Conservation (phyloP, 257 asterid genomes). For the Leonotis leonurus region DNA sequence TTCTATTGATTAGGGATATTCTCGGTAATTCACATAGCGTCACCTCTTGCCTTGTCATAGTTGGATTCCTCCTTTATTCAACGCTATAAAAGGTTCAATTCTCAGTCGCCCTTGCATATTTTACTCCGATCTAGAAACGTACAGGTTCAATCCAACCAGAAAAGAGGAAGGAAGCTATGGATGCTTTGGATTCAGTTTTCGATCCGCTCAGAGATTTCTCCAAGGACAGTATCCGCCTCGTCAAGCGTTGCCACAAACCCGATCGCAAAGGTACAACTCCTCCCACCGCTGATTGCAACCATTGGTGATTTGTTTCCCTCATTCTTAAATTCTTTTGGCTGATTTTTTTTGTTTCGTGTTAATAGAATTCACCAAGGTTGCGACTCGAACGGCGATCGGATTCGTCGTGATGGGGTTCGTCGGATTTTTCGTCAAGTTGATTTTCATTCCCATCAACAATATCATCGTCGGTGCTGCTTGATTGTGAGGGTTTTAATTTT, state of each 20-base stretch:
- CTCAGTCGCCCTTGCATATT: background rate
- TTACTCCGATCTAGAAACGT: background rate
- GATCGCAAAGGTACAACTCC: constrained; percentile 48
- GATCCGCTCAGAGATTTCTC: constrained; percentile 55
- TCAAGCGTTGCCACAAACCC: constrained; percentile 62
- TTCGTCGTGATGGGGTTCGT: constrained; percentile 59
- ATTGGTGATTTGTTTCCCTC: background rate
- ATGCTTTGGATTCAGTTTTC: constrained; percentile 48
- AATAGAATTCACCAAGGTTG: constrained; percentile 55
- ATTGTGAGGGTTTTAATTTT: constrained; percentile 2
- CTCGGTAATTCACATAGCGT: constrained; percentile 22
- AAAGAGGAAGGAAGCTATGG: constrained; percentile 18
- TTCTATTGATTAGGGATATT: constrained; percentile 3
- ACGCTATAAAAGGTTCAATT: background rate
- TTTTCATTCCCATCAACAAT: constrained; percentile 55
- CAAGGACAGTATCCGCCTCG: constrained; percentile 55
- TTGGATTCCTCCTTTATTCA: background rate
- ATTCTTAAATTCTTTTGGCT: background rate
- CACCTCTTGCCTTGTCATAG: constrained; percentile 1
- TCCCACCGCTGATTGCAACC: background rate
- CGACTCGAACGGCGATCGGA: constrained; percentile 55
- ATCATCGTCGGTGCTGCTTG: constrained; percentile 53
- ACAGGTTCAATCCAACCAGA: constrained; percentile 17
- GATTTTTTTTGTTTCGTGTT: background rate
- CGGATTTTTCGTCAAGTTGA: constrained; percentile 54